phyloP scores from a whole-genome alignment of 2,329 filamentous ascomycete species.

The Trichoderma koningii region DNA sequence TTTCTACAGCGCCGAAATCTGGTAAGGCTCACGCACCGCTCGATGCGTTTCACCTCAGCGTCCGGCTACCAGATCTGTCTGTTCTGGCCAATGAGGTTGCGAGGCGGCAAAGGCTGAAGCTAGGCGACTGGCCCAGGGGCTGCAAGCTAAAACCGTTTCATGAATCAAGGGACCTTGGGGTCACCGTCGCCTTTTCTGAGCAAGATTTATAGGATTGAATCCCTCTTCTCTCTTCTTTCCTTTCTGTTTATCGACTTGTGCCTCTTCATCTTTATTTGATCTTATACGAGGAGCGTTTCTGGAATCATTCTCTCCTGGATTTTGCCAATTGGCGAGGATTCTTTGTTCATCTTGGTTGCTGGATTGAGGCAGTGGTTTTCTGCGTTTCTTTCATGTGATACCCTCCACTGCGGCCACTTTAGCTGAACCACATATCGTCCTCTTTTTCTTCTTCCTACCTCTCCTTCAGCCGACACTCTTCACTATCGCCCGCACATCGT shows the following conservation, averaged over 20 bases:
- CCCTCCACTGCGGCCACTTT: constrained; percentile 13
- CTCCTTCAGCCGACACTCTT: no score
- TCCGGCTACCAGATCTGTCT: constrained; percentile 3
- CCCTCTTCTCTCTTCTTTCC: background rate
- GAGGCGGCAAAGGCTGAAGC: constrained; percentile 3
- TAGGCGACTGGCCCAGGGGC: background rate
- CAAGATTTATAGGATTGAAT: background rate
- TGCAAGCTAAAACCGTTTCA: constrained; percentile 19
- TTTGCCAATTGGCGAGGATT: no score
- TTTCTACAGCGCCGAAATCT: background rate
- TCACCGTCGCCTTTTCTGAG: background rate
- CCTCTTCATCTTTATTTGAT: no score
- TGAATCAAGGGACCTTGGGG: background rate
- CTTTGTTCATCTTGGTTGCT: background rate
- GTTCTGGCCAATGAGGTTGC: constrained; percentile 8
- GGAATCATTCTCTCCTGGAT: no score
- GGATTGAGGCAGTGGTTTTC: background rate
- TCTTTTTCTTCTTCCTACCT: background rate
- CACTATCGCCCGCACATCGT: background rate
- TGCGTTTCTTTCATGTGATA: constrained; percentile 17
- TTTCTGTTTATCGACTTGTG: background rate
- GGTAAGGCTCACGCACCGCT: background rate
- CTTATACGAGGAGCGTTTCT: no score
- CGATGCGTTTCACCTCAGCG: constrained; percentile 16
- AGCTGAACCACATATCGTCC: constrained; percentile 1